Percentiles rank a stretch among this genome's conserved stretches.
These are phyloP conservation scores for Acidomyces sp. DNA, from an alignment of 495 filamentous ascomycete species.

Conservation along the genomic window DNA sequence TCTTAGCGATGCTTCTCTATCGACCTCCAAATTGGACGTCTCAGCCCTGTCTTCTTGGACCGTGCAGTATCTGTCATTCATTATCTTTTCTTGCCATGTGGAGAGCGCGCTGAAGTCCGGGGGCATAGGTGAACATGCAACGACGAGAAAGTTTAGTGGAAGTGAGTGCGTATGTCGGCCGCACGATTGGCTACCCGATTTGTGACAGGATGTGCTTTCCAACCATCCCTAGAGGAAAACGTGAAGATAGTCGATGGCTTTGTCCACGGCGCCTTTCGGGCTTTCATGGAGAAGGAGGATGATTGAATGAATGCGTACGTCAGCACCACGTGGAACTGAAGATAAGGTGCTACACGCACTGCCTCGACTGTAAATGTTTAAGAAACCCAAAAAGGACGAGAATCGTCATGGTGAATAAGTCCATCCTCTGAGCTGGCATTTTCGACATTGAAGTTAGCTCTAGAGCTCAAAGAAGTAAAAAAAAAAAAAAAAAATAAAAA, in stretches of 20 bases:
- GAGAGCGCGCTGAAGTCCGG: not conserved
- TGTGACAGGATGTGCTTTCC: not conserved
- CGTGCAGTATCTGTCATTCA: too few relatives aligned
- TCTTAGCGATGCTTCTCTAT: not conserved
- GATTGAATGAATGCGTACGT: not conserved
- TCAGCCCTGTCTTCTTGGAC: too few relatives aligned
- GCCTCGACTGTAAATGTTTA: not conserved
- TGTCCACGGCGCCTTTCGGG: constrained; percentile 7
- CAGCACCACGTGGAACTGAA: not conserved
- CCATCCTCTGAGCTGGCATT: not conserved
- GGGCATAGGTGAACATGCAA: constrained; percentile 6
- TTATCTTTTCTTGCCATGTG: not conserved
- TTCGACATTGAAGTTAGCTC: not conserved
- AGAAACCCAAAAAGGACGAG: not conserved
- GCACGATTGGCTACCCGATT: not conserved
- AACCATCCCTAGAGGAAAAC: constrained; percentile 2
- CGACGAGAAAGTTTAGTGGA: constrained; percentile 2
- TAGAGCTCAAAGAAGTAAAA: not conserved
- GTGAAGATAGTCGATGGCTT: constrained; percentile 1
- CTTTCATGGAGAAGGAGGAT: constrained; percentile 5
- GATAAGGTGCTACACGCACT: not conserved
- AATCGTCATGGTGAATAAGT: not conserved
- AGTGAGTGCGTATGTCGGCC: constrained; percentile 3
- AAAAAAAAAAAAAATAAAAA: too few relatives aligned
- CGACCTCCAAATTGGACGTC: too few relatives aligned